Base-by-base conservation (phyloP, 148 eudicot species). In the Gaultheria prostrata region DNA sequence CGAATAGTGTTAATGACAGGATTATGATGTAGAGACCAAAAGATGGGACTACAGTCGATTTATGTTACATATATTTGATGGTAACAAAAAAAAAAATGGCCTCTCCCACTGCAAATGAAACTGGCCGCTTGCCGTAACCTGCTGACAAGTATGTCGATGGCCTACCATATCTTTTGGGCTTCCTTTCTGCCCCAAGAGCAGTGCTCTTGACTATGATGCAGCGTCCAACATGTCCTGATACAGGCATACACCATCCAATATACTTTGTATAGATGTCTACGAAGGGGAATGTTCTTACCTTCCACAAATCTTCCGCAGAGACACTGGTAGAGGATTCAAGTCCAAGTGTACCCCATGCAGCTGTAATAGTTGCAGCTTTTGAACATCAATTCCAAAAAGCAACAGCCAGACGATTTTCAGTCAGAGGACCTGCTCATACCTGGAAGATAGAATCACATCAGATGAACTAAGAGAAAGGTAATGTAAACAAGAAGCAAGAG, bases 381-480 rank as follows among this genome's bases (percentile, higher is more conserved):
- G 96, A 88, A 87, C 99, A 97, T 80, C 94, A 88, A 82, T 97
- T 97, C 99, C 99, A 97, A 59, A 97, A 87, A 79, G 83, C 92
- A 78, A 95, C 90, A 77, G 76, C 96, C 65, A 95, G 69, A 33
- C 98, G 93, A 21, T 89, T 65, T 70, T 88, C 92, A 39, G 95
- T 85, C 59, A 97, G 85, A 65, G 99, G 99, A 65, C 98, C 99
- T 14, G 96, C 94, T 98, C 99, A 97, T 45, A 97, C 93, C 99
- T 96, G 88, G 48, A 67, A 86, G 70, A 48, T 1, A 53, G 59
- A 32, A 50, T 56, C 45, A 11, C 49, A 57, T 2, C 26, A 30
- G n/a, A 69, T 32, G 45, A 48, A 77, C 26, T 35, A 77, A 48
- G 35, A 53, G 65, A 53, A 15, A 53, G 35, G n/a, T 30, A 76